Conservation (phyloP, 345 rosid genomes). For the Eutrema yunnanense region DNA sequence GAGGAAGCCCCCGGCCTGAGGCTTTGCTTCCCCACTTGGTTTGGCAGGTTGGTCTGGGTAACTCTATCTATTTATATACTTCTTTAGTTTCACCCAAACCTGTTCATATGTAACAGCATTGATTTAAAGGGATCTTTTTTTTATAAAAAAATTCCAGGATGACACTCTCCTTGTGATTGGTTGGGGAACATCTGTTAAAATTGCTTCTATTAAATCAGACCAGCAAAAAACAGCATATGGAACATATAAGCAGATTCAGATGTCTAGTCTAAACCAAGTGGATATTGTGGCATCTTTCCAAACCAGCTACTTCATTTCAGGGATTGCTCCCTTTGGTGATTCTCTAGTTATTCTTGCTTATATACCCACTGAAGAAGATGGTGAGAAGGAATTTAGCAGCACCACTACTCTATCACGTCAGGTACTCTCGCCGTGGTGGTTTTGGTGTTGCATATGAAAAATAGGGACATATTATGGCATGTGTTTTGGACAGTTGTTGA, state of each 20-base stretch:
- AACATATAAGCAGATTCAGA: constrained; percentile 43
- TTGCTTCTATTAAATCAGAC: constrained; percentile 82
- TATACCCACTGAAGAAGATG: constrained; percentile 75
- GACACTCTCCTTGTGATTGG: constrained; percentile 93
- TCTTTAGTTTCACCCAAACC: not conserved
- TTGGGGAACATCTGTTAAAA: constrained; percentile 88
- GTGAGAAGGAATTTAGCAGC: constrained; percentile 73
- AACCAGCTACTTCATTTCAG: constrained; percentile 96
- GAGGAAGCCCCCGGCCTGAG: constrained; percentile 90
- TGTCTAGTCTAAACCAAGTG: constrained; percentile 70
- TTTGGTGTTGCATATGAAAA: not conserved
- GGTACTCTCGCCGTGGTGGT: constrained; percentile 43
- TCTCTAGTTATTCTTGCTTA: constrained; percentile 95
- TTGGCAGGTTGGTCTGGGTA: constrained; percentile 79
- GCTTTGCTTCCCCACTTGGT: constrained; percentile 88
- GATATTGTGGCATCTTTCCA: constrained; percentile 97
- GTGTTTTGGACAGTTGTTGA: constrained; percentile 7
- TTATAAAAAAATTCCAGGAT: constrained; percentile 46
- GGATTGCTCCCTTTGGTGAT: constrained; percentile 99
- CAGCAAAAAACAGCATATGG: constrained; percentile 47
- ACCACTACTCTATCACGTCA: constrained; percentile 62
- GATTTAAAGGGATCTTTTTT: not conserved
- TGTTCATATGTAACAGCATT: not conserved
- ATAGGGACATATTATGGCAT: not conserved
- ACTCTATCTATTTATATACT: not conserved